phyloP scores from a whole-genome alignment of 345 rosid species.

The Erysimum cheiranthoides region DNA sequence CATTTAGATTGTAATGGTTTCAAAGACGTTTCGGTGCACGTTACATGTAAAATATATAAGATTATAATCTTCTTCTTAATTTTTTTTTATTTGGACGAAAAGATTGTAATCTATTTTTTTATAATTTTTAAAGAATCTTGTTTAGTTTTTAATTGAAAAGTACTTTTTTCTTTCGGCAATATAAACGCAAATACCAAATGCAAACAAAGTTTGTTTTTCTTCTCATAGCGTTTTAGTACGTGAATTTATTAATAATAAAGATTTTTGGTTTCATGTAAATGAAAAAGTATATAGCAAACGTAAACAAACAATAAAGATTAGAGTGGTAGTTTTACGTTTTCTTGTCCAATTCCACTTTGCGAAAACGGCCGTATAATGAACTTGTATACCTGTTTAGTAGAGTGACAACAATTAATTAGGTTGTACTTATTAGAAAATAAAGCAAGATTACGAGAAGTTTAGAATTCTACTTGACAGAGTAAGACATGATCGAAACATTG shows the following conservation, averaged over 20 bases:
- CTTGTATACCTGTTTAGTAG: conserved; percentile 76
- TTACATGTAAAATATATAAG: too few relatives aligned
- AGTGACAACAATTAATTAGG: background rate
- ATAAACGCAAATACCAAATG: too few relatives aligned
- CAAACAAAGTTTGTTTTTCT: too few relatives aligned
- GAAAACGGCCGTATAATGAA: conserved; percentile 91
- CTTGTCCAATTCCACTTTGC: conserved; percentile 80
- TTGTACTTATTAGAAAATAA: background rate
- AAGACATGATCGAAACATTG: conserved; percentile 95
- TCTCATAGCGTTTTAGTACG: too few relatives aligned
- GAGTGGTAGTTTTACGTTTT: conserved; percentile 61
- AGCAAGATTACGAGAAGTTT: background rate
- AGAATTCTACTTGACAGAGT: conserved; percentile 77
- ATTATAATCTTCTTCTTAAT: too few relatives aligned
- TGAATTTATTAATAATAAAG: too few relatives aligned
- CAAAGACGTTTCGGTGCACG: background rate
- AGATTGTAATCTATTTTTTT: too few relatives aligned
- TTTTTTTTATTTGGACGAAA: too few relatives aligned
- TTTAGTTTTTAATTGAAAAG: too few relatives aligned
- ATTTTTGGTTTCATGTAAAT: too few relatives aligned
- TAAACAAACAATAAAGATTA: background rate
- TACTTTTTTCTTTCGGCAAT: too few relatives aligned
- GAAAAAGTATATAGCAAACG: background rate
- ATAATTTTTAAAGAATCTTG: too few relatives aligned
- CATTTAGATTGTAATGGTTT: background rate